These are phyloP conservation scores for Podospora fimiseda DNA, from an alignment of 495 filamentous ascomycete species.

Conservation along the genomic window DNA sequence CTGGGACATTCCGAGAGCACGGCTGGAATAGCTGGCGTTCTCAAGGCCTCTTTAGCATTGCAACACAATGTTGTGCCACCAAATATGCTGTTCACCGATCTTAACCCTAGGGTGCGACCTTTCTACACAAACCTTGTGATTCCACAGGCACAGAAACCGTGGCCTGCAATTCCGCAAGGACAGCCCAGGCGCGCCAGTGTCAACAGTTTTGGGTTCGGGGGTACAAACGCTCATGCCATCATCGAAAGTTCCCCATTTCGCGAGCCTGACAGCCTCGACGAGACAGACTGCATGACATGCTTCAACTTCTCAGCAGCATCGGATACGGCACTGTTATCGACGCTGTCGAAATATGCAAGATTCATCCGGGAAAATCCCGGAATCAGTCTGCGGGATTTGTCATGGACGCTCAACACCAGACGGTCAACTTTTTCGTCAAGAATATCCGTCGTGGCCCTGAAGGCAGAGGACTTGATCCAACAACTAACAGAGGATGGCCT, in stretches of 20 bases:
- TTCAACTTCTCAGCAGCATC: neutral
- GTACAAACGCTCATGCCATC: slow-evolving; percentile 6
- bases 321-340: too few relatives aligned
- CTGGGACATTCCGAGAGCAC: slow-evolving; percentile 50
- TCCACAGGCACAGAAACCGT: neutral
- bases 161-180: neutral
- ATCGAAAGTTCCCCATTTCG: neutral
- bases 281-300: too few relatives aligned
- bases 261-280: neutral
- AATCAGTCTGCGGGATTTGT: neutral
- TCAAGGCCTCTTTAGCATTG: slow-evolving; percentile 45
- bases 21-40: slow-evolving; percentile 43
- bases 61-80: slow-evolving; percentile 41
- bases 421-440: neutral
- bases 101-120: slow-evolving; percentile 35
- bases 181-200: slow-evolving; percentile 2
- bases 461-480: neutral
- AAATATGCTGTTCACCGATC: slow-evolving; percentile 39
- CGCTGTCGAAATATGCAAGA: too few relatives aligned
- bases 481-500: neutral
- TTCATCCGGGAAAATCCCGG: neutral
- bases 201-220: slow-evolving; percentile 10
- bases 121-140: slow-evolving; percentile 2
- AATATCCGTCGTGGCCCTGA: neutral
- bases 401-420: neutral